Percentiles rank a stretch among this genome's conserved stretches.
These are phyloP conservation scores for Hyaloscypha hepaticicola DNA, from an alignment of 495 filamentous ascomycete genomes.

Conservation along the genomic window DNA sequence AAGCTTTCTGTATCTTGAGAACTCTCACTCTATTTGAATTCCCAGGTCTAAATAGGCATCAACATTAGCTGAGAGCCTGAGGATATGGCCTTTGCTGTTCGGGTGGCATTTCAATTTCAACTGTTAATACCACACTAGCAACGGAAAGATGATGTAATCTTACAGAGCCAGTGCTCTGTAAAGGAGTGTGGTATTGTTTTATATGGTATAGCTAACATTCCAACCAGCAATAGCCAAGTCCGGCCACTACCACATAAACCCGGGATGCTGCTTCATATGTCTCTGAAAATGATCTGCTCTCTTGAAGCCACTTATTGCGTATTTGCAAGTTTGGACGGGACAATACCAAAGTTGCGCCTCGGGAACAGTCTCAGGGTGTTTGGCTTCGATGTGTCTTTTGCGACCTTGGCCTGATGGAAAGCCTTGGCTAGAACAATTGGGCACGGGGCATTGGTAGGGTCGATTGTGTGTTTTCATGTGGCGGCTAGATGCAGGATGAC, in stretches of 20 bases:
- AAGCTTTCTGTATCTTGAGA: too few species aligned
- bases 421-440: background rate
- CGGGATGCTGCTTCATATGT: constrained; percentile 6
- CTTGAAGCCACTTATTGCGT: background rate
- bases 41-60: too few species aligned
- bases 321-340: constrained; percentile 1
- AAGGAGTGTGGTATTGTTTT: background rate
- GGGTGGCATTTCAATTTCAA: too few species aligned
- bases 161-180: background rate
- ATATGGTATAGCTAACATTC: background rate
- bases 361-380: constrained; percentile 4
- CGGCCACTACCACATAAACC: background rate
- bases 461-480: constrained; percentile 2
- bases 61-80: too few species aligned
- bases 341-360: background rate
- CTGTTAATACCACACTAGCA: too few species aligned
- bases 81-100: too few species aligned
- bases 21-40: too few species aligned
- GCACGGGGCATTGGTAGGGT: background rate
- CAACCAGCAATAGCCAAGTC: background rate
- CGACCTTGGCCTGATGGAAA: background rate
- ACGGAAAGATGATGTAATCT: background rate
- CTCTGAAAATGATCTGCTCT: constrained; percentile 4
- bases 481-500: background rate
- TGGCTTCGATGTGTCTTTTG: background rate